phyloP scores from a whole-genome alignment of 1,139 yeast species.

The Geotrichum cucujoidarum region DNA sequence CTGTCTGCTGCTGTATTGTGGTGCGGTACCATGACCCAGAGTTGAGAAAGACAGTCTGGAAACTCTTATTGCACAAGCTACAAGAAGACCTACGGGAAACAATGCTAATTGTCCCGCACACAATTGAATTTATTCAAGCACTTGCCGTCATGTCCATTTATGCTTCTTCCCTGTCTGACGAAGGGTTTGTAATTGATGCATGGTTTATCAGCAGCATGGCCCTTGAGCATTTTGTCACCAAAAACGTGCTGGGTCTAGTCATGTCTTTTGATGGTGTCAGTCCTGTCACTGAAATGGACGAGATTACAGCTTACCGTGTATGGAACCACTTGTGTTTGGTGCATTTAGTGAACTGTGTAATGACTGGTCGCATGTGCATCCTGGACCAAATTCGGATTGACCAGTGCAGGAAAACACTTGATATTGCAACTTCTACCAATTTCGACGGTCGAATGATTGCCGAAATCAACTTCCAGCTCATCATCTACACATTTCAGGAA shows the following conservation, averaged over 20 bases:
- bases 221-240: constrained; percentile 52
- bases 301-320: constrained; percentile 51
- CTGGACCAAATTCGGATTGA: constrained; percentile 61
- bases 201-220: constrained; percentile 61
- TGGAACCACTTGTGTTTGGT: constrained; percentile 72
- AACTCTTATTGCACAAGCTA: constrained; percentile 36
- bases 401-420: constrained; percentile 57
- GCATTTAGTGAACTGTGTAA: constrained; percentile 63
- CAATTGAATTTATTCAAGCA: constrained; percentile 61
- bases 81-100: constrained; percentile 46
- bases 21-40: constrained; percentile 47
- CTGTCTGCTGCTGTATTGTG: constrained; percentile 61
- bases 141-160: constrained; percentile 59
- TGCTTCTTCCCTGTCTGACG: constrained; percentile 51
- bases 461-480: constrained; percentile 60
- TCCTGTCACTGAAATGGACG: constrained; percentile 46
- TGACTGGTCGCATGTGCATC: constrained; percentile 69
- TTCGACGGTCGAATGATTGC: constrained; percentile 89
- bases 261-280: constrained; percentile 34
- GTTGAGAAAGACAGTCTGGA: constrained; percentile 39
- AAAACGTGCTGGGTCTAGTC: constrained; percentile 38
- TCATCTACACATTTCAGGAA: constrained; percentile 60
- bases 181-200: constrained; percentile 48
- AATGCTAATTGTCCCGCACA: constrained; percentile 42
- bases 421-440: constrained; percentile 62